Conservation (phyloP, 2,329 filamentous ascomycete genomes). For the Cercospora sp. region DNA sequence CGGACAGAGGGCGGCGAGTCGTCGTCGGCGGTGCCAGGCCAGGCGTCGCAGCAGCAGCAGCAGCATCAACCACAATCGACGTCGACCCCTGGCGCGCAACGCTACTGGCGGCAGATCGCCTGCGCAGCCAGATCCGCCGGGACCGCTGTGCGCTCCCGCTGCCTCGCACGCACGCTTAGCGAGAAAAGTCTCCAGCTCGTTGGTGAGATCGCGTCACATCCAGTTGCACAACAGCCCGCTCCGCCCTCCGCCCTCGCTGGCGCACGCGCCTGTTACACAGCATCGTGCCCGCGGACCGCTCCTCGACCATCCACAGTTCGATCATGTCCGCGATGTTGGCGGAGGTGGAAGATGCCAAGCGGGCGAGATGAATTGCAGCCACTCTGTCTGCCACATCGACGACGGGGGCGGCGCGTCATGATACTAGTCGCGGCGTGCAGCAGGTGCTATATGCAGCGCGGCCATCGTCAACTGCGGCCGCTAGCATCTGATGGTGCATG, state of each 20-base stretch:
- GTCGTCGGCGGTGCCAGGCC: conserved; percentile 1
- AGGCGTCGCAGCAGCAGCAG: not conserved
- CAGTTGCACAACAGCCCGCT: not conserved
- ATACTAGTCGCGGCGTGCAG: conserved; percentile 5
- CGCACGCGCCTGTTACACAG: not conserved
- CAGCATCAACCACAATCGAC: not conserved
- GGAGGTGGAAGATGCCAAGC: not conserved
- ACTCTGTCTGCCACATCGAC: not conserved
- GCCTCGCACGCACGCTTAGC: not conserved
- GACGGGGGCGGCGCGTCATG: not conserved
- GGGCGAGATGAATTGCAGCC: not conserved
- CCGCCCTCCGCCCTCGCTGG: not conserved
- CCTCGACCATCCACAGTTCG: too few relatives aligned
- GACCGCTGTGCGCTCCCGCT: not conserved
- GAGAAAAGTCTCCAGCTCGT: not conserved
- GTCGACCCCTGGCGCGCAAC: not conserved
- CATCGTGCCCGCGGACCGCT: not conserved
- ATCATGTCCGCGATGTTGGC: not conserved
- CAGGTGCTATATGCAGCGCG: conserved; percentile 8
- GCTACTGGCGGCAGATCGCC: not conserved
- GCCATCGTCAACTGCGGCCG: not conserved
- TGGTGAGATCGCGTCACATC: not conserved
- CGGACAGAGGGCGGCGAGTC: not conserved
- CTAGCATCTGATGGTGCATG: not conserved
- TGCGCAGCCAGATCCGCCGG: not conserved